These are phyloP conservation scores for Cyphellophora europaea DNA, from an alignment of 2,329 filamentous ascomycete genomes.

Conservation along the genomic window DNA sequence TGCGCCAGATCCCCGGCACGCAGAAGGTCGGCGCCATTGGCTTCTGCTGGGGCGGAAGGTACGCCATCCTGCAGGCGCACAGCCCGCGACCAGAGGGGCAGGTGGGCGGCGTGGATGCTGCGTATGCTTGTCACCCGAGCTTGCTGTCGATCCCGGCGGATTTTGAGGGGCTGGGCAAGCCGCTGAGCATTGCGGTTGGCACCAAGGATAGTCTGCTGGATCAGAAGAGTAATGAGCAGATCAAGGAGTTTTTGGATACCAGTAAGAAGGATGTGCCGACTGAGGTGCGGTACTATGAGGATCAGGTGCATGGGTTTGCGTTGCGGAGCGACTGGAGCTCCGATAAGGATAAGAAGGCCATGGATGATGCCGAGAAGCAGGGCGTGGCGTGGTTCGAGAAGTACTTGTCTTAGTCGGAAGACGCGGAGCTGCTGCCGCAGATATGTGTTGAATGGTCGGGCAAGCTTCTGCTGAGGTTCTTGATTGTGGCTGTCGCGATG, in stretches of 20 bases:
- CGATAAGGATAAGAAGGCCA: conserved; percentile 37
- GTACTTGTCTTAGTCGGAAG: conserved; percentile 21
- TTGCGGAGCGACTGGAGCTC: conserved; percentile 27
- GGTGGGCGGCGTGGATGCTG: conserved; percentile 29
- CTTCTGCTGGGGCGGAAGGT: conserved; percentile 38
- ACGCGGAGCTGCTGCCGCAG: neutral
- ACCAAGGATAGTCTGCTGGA: conserved; percentile 29
- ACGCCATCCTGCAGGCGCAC: conserved; percentile 22
- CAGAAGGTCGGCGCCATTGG: conserved; percentile 37
- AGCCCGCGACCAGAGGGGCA: conserved; percentile 15
- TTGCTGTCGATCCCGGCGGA: conserved; percentile 33
- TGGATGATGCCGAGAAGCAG: conserved; percentile 35
- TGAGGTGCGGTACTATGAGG: conserved; percentile 33
- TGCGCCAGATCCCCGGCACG: conserved; percentile 24
- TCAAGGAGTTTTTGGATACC: neutral
- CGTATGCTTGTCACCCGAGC: conserved; percentile 32
- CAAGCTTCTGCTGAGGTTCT: no score
- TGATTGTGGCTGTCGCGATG: no score
- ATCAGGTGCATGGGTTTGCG: conserved; percentile 37
- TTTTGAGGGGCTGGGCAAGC: conserved; percentile 30
- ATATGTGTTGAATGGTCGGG: no score
- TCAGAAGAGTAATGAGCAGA: conserved; percentile 1
- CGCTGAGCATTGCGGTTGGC: conserved; percentile 32
- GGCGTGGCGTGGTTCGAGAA: conserved; percentile 31
- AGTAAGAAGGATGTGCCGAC: conserved; percentile 26